Evolutionary conservation across 1,284 basidiomycete genomes (phyloP), one percentile per base, ranked within the genome.

Genomic region (Kalmanozyma brasiliensis): DNA sequence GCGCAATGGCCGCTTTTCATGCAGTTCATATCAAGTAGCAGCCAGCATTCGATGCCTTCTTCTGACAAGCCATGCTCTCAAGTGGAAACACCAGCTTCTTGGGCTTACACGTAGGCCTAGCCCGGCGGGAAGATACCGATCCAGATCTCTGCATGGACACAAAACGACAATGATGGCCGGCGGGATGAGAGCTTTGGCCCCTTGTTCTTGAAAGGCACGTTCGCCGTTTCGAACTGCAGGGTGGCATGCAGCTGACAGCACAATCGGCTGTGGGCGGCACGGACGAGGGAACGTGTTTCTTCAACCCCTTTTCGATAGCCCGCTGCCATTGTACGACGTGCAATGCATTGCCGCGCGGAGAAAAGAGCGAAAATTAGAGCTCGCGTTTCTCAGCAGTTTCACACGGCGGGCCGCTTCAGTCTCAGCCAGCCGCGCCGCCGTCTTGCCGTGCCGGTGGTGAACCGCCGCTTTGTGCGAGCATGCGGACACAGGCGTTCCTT

Each of bases 211-310:
- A 5, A 11, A 37, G 11, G 36, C 36, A 37, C 13, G 36, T 13
- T 10, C 36, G 36, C 36, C 26, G 26, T 11, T 11, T 29, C n/a
- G n/a, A n/a, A n/a, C n/a, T n/a, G n/a, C n/a, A n/a, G n/a, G n/a
- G n/a, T n/a, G n/a, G n/a, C n/a, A n/a, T n/a, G n/a, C n/a, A n/a
- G n/a, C n/a, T n/a, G n/a, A n/a, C n/a, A n/a, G n/a, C n/a, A n/a
- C n/a, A n/a, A n/a, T n/a, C n/a, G n/a, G n/a, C n/a, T n/a, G n/a
- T n/a, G n/a, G 14, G 17, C 38, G 20, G 38, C 38, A 41, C 22
- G 26, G 24, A 20, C 44, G 44, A 63, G 48, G 38, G 60, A 63
- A 63, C 60, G 60, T 63, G 60, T 17, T 37, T 49, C n/a, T n/a
- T 26, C 33, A 26, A 30, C 22, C 16, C 20, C 10, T 24, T 35